Base-by-base conservation (phyloP, 2,329 filamentous ascomycete species). In the Chaetomium strumarium region DNA sequence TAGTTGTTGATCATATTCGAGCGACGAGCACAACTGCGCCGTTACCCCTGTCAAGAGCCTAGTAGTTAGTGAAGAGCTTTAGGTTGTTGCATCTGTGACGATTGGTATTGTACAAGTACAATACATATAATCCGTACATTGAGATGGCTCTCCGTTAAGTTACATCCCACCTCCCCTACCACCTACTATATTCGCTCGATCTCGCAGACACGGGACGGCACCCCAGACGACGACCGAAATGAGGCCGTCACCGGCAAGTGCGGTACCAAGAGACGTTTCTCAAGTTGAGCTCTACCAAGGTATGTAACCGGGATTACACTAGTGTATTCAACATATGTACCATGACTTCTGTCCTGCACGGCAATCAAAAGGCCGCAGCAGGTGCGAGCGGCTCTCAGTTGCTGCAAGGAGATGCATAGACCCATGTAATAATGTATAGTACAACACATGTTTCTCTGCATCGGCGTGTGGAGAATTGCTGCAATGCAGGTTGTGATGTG, bases 171-270 rank as follows among this genome's bases (percentile, higher is more conserved):
- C 24, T 24, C 24, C 4, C 24, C 4, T 24, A 24, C 7, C 24
- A 24, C 24, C 4, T 24, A 24, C 7, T 24, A 24, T 4, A 24
- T 24, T 24, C 4, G 24, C 24, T 24, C 24, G 19, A 36, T 24
- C 30, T 45, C 29, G 17, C 31, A 37, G 24, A 48, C 29, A 29
- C 41, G 49, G 46, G 38, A 46, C 49, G 55, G 34, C 30, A 46
- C 30, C 31, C 8, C 6, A 33, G 37, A 38, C 49, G 38, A 37
- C 37, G 54, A 47, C 58, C 58, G 57, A 61, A 51, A 59, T 61
- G 59, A 61, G 55, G 55, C 53, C 57, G 57, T 46, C 20, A 31
- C 24, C 39, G 40, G 19, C 37, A 60, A 17, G 17, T 6, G 29
- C 52, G 42, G 51, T 51, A 53, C 52, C 12, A 46, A 20, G 49